Conservation (phyloP, 345 rosid species). For the Limnanthes douglasii region DNA sequence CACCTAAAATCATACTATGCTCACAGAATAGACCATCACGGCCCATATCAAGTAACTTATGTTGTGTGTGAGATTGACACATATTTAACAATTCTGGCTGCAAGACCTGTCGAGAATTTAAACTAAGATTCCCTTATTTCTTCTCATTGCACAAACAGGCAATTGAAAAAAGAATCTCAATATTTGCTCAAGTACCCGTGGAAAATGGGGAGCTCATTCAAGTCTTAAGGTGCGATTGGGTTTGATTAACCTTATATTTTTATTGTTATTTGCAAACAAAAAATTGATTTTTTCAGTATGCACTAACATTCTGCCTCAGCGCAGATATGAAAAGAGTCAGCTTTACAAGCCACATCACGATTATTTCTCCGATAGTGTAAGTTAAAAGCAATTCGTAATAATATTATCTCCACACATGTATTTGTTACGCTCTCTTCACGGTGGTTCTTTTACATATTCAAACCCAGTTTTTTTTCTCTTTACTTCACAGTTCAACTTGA, state of each 20-base stretch:
- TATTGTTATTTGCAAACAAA: conserved; percentile 6
- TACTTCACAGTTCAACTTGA: conserved; percentile 53
- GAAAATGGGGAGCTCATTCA: conserved; percentile 96
- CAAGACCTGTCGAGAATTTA: too few species aligned
- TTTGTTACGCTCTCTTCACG: too few species aligned
- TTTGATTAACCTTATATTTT: conserved; percentile 9
- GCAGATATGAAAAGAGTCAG: conserved; percentile 84
- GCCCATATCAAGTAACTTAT: too few species aligned
- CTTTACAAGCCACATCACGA: conserved; percentile 93
- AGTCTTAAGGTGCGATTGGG: conserved; percentile 54
- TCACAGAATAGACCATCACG: too few species aligned
- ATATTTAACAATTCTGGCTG: too few species aligned
- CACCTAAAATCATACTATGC: too few species aligned
- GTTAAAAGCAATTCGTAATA: too few species aligned
- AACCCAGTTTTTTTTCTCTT: not conserved
- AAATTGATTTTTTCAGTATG: conserved; percentile 23
- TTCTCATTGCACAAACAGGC: conserved; percentile 28
- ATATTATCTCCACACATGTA: too few species aligned
- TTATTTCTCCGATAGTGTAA: conserved; percentile 83
- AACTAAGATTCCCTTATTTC: not conserved
- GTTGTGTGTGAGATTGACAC: too few species aligned
- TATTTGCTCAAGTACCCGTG: conserved; percentile 81
- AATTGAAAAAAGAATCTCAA: conserved; percentile 82
- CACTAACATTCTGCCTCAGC: conserved; percentile 63
- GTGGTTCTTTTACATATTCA: too few species aligned